These are phyloP conservation scores for Zygnema cylindricum DNA, from an alignment of 139 green algal genomes.

Conservation along the genomic window DNA sequence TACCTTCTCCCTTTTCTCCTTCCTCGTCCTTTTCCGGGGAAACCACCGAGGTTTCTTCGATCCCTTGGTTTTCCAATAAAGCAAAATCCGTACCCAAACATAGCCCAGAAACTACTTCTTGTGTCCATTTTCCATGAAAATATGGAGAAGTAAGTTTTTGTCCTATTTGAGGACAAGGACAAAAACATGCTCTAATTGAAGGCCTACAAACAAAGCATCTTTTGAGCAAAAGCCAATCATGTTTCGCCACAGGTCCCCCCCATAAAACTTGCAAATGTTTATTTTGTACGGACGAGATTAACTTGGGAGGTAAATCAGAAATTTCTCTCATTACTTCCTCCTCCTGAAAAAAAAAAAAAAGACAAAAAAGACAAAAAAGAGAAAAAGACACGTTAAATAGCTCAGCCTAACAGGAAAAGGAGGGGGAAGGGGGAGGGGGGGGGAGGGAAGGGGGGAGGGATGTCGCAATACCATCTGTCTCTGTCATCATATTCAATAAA, in stretches of 20 bases:
- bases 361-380: background rate
- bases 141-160: too few species aligned
- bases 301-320: background rate
- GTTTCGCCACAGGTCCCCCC: background rate
- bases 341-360: background rate
- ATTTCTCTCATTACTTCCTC: background rate
- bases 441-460: too few species aligned
- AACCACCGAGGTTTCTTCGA: too few species aligned
- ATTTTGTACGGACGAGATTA: background rate
- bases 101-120: background rate
- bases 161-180: too few species aligned
- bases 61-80: background rate
- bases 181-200: too few species aligned
- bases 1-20: background rate
- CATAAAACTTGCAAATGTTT: background rate
- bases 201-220: too few species aligned
- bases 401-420: too few species aligned
- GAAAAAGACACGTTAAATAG: too few species aligned
- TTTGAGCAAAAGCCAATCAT: background rate
- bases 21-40: background rate
- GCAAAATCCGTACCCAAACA: background rate
- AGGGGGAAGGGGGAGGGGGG: too few species aligned
- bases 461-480: too few species aligned
- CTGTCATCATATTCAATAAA: too few species aligned
- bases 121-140: too few species aligned